These are phyloP conservation scores for Dictyostelium discoideum DNA, from an alignment of 78 protist genomes.

Conservation along the genomic window DNA sequence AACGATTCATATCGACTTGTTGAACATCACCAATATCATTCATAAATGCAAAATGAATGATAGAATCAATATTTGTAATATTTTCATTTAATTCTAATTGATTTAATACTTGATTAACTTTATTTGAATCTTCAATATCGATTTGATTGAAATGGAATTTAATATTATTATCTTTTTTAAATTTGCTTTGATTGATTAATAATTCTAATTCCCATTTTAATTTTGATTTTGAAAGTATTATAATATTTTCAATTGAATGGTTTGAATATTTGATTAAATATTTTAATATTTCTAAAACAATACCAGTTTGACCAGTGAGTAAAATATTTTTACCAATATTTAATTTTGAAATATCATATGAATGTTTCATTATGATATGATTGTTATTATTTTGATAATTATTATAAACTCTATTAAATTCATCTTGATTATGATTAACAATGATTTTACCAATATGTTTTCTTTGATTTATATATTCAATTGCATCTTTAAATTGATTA, in stretches of 20 bases:
- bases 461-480: constrained; percentile 23
- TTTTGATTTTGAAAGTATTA: constrained; percentile 19
- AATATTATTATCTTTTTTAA: not conserved
- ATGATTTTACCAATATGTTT: constrained; percentile 60
- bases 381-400: not conserved
- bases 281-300: constrained; percentile 6
- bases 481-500: not conserved
- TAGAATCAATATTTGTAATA: not conserved
- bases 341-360: not conserved
- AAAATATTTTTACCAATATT: constrained; percentile 3
- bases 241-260: not conserved
- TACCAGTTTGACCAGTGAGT: constrained; percentile 72
- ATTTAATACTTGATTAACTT: not conserved
- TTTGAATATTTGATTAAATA: constrained; percentile 20
- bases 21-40: not conserved
- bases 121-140: not conserved
- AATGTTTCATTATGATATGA: not conserved
- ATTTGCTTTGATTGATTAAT: constrained; percentile 16
- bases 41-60: not conserved
- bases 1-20: not conserved
- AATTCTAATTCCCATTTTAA: constrained; percentile 49
- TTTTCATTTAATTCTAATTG: not conserved
- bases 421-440: not conserved
- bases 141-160: constrained; percentile 4
- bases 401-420: not conserved